Base-by-base conservation (phyloP, 2,329 filamentous ascomycete genomes). In the Dothideomycetes sp. region DNA sequence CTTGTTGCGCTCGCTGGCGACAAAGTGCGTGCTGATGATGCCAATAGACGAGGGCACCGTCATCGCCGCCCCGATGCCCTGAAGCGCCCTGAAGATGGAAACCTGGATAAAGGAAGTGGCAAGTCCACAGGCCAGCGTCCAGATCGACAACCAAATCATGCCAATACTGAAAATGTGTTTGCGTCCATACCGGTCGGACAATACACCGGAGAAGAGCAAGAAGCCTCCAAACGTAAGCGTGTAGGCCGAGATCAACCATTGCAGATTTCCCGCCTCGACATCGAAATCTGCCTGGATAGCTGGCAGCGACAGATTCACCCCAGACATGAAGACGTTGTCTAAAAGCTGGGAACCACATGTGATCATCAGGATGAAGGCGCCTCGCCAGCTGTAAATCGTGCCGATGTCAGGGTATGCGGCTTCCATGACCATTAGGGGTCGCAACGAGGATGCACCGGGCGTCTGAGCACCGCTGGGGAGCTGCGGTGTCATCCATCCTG, bases 21-120 rank as follows among this genome's bases (percentile, higher is more conserved):
- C 47, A 48, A 45, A 59, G 56, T 0, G 51, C 49, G 50, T 66
- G 36, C 52, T 60, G 37, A 70, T 66, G 16, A 70, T 61, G 2
- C 64, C 60, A 0, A 69, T 65, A 0, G 63, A 63, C 0, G 66
- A 64, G 1, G 66, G 66, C 0, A 70, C 55, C 3, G 65, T 66
- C 59, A 70, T 59, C 4, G 66, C 64, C 1, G 65, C 55, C 1
- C 64, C 65, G 8, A 68, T 56, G 2, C 67, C 67, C 34, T 69
- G 65, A 0, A 70, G 51, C 0, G 65, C 67, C n/a, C 67, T 61
- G 38, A 64, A 64, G 3, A 58, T 54, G 2, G 62, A 58, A 1
- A 65, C 49, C 36, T 63, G 61, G 22, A 64, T 60, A 19, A 68
- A 69, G 0, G 62, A 64, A 5, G 56, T 54, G 0, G 64, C 58